Base-by-base conservation (phyloP, 169 alveolate genomes). In the Cryptosporidium tyzzeri region DNA sequence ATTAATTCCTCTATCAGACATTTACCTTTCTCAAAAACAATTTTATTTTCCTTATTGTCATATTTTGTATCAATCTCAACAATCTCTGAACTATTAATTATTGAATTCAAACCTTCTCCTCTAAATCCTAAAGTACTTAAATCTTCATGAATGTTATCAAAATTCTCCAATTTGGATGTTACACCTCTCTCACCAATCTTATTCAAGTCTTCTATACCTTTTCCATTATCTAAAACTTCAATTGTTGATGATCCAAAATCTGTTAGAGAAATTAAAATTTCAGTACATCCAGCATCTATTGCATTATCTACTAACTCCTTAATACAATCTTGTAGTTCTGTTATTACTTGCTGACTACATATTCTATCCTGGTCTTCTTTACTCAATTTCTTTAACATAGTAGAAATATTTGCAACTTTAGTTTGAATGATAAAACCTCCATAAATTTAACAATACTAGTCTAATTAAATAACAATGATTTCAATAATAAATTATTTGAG, bases 261-360 rank as follows among this genome's bases (percentile, higher is more conserved):
- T 29, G 92, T 85, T 48, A 97, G 86, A 41, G 93, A 94, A 23
- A 97, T 41, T 85, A 96, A 91, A 35, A 97, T 95, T 21, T 92
- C 91, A 9, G 95, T 95, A 3, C 98, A 93, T 37, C 93, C 93
- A 1, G 99, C 99, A 93, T 97, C 99, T 29, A 97, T 80, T 53
- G 98, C 85, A 84, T 97, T 97, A 85, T 97, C 99, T 7, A 97
- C 96, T 33, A 97, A 93, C 84, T 97, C 99, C 74, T 97, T 96
- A 41, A 97, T 95, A 6, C 94, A 94, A 44, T 86, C 89, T 44
- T 37, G 71, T 8, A 93, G 51, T 53, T 92, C 95, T 9, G 93
- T 84, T 35, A 91, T 91, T 23, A 62, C 85, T 37, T 91, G 91
- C n/a, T 91, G 91, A 39, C 93, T 91, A 45, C 69, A 62, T 62